Conservation (phyloP, 257 asterid species). For the Solanum commersonii region DNA sequence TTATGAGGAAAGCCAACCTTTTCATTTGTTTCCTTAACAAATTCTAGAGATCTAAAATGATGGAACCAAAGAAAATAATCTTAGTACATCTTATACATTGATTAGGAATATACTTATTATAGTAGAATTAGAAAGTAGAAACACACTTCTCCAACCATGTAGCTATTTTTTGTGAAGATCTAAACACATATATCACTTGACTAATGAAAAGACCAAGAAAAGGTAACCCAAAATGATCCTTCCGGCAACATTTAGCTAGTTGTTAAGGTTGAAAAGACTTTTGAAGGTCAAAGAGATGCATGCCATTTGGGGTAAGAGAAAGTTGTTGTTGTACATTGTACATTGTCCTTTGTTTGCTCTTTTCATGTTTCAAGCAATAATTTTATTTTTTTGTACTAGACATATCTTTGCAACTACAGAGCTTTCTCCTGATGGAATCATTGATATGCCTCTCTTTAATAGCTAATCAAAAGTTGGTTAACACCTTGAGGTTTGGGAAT, state of each 20-base stretch:
- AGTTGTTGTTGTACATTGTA: neutral
- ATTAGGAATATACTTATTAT: neutral
- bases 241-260: neutral
- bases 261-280: neutral
- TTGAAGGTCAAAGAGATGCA: neutral
- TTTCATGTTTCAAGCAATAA: neutral
- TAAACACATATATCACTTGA: neutral
- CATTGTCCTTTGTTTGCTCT: neutral
- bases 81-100: neutral
- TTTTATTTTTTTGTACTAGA: neutral
- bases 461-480: neutral
- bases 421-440: neutral
- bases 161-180: neutral
- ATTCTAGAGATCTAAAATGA: neutral
- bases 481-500: neutral
- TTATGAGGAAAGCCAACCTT: neutral
- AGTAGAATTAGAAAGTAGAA: neutral
- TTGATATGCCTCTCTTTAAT: neutral
- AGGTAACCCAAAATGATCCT: neutral
- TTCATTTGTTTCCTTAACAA: neutral
- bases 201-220: neutral
- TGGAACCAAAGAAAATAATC: neutral
- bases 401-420: neutral
- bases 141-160: neutral
- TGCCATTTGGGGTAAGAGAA: neutral